Base-by-base conservation (phyloP, 2,329 filamentous ascomycete species). In the Cladosporium sp. region DNA sequence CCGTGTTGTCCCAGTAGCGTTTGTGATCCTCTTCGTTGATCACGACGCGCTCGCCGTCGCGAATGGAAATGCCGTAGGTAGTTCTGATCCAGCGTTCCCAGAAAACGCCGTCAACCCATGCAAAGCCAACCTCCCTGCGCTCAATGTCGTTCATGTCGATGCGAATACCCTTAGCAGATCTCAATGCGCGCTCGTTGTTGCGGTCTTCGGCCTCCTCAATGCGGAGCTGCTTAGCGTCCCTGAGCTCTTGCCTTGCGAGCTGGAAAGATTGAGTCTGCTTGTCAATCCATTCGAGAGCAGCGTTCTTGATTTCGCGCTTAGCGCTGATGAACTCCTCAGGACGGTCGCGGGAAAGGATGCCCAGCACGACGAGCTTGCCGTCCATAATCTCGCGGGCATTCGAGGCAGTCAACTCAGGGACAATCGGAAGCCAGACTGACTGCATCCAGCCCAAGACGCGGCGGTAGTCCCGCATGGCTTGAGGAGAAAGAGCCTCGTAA, bases 11-110 rank as follows among this genome's bases (percentile, higher is more conserved):
- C 93, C 93, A 98, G 74, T 95, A 98, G 59, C 87, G 84, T 62
- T 88, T 90, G 73, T 89, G 90, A 70, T 95, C 90, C 76, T 97
- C 89, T 63, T 98, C 93, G 61, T 96, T 96, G 72, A 98, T 93
- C 54, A 98, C 86, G 52, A 98, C 88, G 57, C 89, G 83, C 70
- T 97, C 93, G 44, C 92, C 91, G 57, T 93, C 84, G 56, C 76
- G 77, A 32, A 93, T 84, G 62, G 95, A 87, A 60, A 97, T 86
- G 51, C 92, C 92, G 66, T 95, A 98, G 0, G 92, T 96, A n/a
- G 86, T 91, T 60, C 86, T 81, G 59, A 98, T 83, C 93, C 93
- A 98, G 57, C 92, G 82, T 71, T 97, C 91, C 93, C 93, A 98
- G 70, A 97, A 97, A 7, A 89, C 82, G 46, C 91, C 90, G 67